These are phyloP conservation scores for Russula foetens DNA, from an alignment of 768 basidiomycete species.

Conservation along the genomic window DNA sequence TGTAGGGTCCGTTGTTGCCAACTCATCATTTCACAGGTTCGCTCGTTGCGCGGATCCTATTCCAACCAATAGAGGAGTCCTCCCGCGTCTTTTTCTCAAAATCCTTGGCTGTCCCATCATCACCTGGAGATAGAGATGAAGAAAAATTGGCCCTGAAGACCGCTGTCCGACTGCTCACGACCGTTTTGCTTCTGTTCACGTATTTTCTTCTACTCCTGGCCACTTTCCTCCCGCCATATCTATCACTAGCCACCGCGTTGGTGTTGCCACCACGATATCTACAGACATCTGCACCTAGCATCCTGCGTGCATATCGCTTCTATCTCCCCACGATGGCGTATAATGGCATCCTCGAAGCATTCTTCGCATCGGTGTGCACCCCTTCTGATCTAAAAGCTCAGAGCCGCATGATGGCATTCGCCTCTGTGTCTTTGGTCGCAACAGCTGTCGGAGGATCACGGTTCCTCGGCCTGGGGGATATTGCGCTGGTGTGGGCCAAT, in stretches of 20 bases:
- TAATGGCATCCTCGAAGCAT: slow-evolving; percentile 90
- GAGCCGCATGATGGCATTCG: slow-evolving; percentile 76
- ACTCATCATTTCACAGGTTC: slow-evolving; percentile 50
- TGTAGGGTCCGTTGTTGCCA: not conserved
- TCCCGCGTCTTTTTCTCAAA: slow-evolving; percentile 84
- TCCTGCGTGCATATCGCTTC: slow-evolving; percentile 74
- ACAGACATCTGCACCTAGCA: slow-evolving; percentile 67
- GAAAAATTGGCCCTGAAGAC: slow-evolving; percentile 19
- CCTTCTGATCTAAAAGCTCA: slow-evolving; percentile 60
- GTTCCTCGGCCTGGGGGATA: slow-evolving; percentile 45
- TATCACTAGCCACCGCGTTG: slow-evolving; percentile 58
- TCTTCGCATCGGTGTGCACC: slow-evolving; percentile 71
- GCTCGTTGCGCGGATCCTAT: slow-evolving; percentile 82
- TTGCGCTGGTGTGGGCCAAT: slow-evolving; percentile 70
- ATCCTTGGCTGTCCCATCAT: slow-evolving; percentile 25
- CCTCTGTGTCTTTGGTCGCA: slow-evolving; percentile 59
- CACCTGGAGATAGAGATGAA: not conserved
- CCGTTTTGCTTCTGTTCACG: slow-evolving; percentile 48
- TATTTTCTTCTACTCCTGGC: slow-evolving; percentile 68
- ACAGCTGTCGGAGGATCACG: slow-evolving; percentile 41
- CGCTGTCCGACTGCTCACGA: slow-evolving; percentile 42
- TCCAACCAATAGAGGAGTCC: slow-evolving; percentile 95
- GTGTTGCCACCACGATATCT: slow-evolving; percentile 66
- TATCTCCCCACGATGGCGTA: slow-evolving; percentile 86
- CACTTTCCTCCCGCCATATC: slow-evolving; percentile 68